A percentile compares a stretch with the other conserved stretches of the same genome.
These are phyloP conservation scores for Rhizopogon salebrosus DNA, from an alignment of 768 basidiomycete species.

Conservation along the genomic window DNA sequence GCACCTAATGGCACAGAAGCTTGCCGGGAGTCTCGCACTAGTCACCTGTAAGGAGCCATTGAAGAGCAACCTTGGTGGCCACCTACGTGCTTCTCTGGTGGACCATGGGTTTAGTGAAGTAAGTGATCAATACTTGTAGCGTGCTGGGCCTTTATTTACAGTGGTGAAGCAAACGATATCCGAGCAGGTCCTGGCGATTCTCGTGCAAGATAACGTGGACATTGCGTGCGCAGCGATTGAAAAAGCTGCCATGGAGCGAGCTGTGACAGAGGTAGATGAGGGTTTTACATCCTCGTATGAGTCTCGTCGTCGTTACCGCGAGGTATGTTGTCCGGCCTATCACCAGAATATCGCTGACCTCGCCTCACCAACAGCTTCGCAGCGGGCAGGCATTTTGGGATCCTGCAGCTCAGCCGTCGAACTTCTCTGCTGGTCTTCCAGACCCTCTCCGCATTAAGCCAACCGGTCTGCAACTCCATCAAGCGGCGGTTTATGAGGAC, in stretches of 20 bases:
- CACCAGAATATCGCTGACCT: neutral
- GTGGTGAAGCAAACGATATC: conserved; percentile 57
- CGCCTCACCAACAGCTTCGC: conserved; percentile 43
- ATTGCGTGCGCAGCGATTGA: conserved; percentile 92
- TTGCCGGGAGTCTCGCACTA: conserved; percentile 92
- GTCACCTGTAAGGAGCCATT: conserved; percentile 98
- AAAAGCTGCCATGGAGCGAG: conserved; percentile 96
- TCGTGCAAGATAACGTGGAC: conserved; percentile 91
- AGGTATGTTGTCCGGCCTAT: conserved; percentile 40
- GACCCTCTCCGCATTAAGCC: conserved; percentile 85
- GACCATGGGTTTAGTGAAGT: conserved; percentile 92
- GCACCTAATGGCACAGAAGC: conserved; percentile 93
- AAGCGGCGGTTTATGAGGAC: conserved; percentile 91
- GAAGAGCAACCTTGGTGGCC: conserved; percentile 84
- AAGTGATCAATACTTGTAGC: conserved; percentile 10
- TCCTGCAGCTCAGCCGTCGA: conserved; percentile 62
- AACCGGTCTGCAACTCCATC: conserved; percentile 75
- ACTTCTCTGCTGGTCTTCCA: conserved; percentile 70
- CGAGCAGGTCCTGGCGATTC: conserved; percentile 71
- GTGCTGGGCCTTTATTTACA: conserved; percentile 7
- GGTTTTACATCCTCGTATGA: conserved; percentile 80
- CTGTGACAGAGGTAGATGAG: conserved; percentile 89
- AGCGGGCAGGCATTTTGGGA: conserved; percentile 87
- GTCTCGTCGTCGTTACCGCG: conserved; percentile 78
- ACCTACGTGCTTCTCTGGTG: conserved; percentile 75